Percentiles rank a stretch among this genome's conserved stretches.
phyloP scores from a whole-genome alignment of 106 monocot genomes.

The Triglochin maritima region DNA sequence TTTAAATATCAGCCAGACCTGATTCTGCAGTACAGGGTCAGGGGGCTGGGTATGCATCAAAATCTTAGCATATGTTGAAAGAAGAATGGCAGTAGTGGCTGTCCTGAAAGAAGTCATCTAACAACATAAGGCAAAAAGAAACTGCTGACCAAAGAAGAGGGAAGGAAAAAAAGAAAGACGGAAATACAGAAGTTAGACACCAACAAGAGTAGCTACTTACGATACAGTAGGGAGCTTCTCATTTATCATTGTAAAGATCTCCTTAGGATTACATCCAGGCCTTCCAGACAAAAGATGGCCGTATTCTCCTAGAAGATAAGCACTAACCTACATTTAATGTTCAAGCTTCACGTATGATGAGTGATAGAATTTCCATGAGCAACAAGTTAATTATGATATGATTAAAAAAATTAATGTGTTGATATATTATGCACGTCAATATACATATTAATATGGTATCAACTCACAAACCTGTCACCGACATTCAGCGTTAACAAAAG shows the following conservation, averaged over 20 bases:
- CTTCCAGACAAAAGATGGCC: constrained; percentile 88
- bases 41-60: constrained; percentile 93
- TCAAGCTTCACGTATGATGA: no score
- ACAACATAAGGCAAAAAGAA: not conserved
- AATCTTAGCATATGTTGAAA: constrained; percentile 97
- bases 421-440: no score
- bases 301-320: constrained; percentile 96
- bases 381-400: no score
- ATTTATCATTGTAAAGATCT: constrained; percentile 76
- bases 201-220: constrained; percentile 34
- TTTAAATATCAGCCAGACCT: constrained; percentile 82
- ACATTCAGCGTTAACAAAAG: no score
- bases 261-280: constrained; percentile 92
- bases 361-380: no score
- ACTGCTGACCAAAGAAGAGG: not conserved
- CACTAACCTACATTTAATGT: constrained; percentile 53
- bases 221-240: constrained; percentile 94
- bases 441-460: no score
- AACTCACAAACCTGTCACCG: no score
- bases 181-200: not conserved
- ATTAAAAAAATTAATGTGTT: no score
- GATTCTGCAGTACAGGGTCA: constrained; percentile 81
- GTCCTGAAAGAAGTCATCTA: constrained; percentile 32
- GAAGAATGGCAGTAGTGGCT: constrained; percentile 86
- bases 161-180: not conserved